Base-by-base conservation (phyloP, 2,329 filamentous ascomycete genomes). In the Xylaria sp. region DNA sequence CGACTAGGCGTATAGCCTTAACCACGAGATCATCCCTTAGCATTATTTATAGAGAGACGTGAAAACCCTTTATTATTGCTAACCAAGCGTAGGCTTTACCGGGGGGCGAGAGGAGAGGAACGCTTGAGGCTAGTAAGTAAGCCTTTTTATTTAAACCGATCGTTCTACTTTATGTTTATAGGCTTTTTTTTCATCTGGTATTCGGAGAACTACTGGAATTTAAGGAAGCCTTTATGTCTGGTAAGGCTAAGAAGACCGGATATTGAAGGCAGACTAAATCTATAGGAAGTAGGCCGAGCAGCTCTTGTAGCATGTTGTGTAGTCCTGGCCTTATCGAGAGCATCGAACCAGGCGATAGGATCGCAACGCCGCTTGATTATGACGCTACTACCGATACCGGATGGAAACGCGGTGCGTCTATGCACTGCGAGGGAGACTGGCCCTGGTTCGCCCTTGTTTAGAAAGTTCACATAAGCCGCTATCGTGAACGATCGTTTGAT, bases 131-230 rank as follows among this genome's bases (percentile, higher is more conserved):
- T 44, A n/a, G 25, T 34, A 69, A 62, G 18, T 41, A 72, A 2
- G 54, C 54, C 2, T 8, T 39, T 0, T 59, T 77, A 5, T 69
- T 77, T 0, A 76, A 77, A 3, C 95, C 93, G 0, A 80, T 92
- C 0, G 90, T 94, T 0, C 95, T 93, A 0, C 88, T 90, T 0
- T 92, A 91, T 65, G 87, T 92, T 0, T 86, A 88, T 69, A 76
- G 87, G 2, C 87, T 87, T 64, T 96, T 96, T 71, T 81, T 83
- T 2, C 80, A 90, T 20, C 85, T 93, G 77, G 86, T 86, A 5
- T 92, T 90, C 73, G 87, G 83, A 0, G 76, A 82, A 1, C 80
- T 86, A 2, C 81, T 93, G 7, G 79, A 84, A 63, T 69, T 73
- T 0, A 73, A 81, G 0, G 71, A 80, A 0, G 73, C 80, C 1